Evolutionary conservation across 257 asterid genomes (phyloP), one percentile per base, ranked within the genome.

Genomic region (Cruciata laevipes): DNA sequence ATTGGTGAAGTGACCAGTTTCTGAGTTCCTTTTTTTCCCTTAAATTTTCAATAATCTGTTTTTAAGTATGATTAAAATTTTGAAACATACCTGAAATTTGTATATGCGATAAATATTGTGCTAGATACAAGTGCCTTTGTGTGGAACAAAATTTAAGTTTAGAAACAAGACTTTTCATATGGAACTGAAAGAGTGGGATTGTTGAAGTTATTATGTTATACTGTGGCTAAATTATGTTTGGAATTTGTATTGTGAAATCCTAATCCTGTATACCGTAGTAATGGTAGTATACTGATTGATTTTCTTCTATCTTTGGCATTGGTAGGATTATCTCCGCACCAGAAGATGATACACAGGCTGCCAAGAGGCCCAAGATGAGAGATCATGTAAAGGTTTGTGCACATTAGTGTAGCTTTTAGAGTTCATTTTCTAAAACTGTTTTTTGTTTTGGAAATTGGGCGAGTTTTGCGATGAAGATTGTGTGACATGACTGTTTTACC

Each of bases 331-430:
- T 44, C 58, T 33, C 56, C 37, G 67, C 77, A 38, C 56, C 68
- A 51, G 12, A 71, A 25, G 77, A 67, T 55, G 75, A 38, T 71
- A 69, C 55, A 68, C 87, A 82, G 35, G 25, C 20, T 11, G 73
- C 71, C 57, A 60, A 70, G 69, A 23, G 30, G 30, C 30, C 30
- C 30, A 27, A 61, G 5, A 27, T 68, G 35, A 42, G 58, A 52
- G 69, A 38, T 66, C 77, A 55, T 65, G 13, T 78, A 38, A 69
- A n/a, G 62, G 89, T 83, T 77, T 52, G 76, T 30, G 13, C 6
- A 37, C 5, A 1, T 69, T 24, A 56, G 32, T 70, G 61, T 32
- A 20, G 0, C 40, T 33, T 5, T 4, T 47, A 14, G 20, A 47
- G 20, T 47, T 47, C 20, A 47, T 47, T 47, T 47, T 16, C 51